Conservation (phyloP, 2,329 filamentous ascomycete genomes). For the Cercospora sp. region DNA sequence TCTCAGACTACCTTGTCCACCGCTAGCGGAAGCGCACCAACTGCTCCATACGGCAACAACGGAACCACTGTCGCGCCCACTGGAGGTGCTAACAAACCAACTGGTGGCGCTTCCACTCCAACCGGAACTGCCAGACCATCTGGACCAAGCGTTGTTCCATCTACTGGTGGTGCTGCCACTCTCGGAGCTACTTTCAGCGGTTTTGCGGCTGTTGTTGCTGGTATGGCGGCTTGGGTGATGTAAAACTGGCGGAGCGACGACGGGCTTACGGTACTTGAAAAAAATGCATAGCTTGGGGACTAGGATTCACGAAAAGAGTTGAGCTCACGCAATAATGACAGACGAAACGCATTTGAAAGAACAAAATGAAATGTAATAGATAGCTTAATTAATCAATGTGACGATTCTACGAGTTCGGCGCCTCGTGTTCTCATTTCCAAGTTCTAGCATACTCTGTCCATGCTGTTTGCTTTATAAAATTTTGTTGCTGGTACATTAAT, state of each 20-base stretch:
- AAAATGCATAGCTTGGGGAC: background rate
- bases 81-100: background rate
- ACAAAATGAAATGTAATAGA: background rate
- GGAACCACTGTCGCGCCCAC: slow-evolving; percentile 1
- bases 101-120: background rate
- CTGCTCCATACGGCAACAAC: background rate
- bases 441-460: background rate
- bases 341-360: background rate
- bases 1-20: background rate
- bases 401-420: background rate
- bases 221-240: slow-evolving; percentile 14
- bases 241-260: background rate
- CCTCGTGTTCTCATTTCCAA: background rate
- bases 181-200: slow-evolving; percentile 11
- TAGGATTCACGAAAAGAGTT: background rate
- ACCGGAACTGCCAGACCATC: background rate
- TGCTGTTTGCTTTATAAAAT: no score
- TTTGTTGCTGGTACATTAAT: no score
- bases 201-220: slow-evolving; percentile 15
- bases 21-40: background rate
- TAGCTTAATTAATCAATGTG: background rate
- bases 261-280: background rate
- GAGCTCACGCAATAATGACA: slow-evolving; percentile 1
- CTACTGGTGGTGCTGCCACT: slow-evolving; percentile 12
- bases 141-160: slow-evolving; percentile 1